phyloP scores from a whole-genome alignment of 1,284 basidiomycete species.

The Malassezia cuniculi region DNA sequence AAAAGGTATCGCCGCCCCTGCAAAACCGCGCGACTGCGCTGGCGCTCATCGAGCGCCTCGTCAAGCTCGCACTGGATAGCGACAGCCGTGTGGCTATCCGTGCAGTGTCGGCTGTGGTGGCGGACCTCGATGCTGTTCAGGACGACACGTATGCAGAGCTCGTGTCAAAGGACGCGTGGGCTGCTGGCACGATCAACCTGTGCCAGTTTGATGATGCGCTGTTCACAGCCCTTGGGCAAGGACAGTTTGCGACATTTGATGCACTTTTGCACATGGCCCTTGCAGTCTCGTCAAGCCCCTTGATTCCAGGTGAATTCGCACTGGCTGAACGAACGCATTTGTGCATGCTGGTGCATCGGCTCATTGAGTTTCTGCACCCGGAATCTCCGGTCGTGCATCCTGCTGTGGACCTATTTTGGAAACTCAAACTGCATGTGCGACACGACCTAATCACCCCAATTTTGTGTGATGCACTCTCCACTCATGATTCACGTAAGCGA shows the following conservation, averaged over 20 bases:
- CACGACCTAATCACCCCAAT: slow-evolving; percentile 12
- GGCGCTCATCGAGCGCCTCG: too few species aligned
- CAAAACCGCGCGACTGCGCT: too few species aligned
- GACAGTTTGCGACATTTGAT: neutral
- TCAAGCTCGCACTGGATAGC: too few species aligned
- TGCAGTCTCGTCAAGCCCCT: neutral
- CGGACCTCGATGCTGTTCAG: too few species aligned
- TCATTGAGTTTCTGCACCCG: slow-evolving; percentile 63
- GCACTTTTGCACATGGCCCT: slow-evolving; percentile 1
- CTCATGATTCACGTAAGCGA: neutral
- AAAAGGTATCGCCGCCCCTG: too few species aligned
- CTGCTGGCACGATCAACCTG: too few species aligned
- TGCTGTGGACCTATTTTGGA: slow-evolving; percentile 75
- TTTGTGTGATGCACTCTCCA: slow-evolving; percentile 16
- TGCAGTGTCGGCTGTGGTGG: too few species aligned
- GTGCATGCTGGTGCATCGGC: slow-evolving; percentile 44
- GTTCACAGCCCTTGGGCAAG: neutral
- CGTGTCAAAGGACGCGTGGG: too few species aligned
- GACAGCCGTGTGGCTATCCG: too few species aligned
- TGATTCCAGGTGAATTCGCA: neutral
- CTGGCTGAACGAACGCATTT: neutral
- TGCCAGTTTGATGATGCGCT: too few species aligned
- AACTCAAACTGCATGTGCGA: slow-evolving; percentile 12
- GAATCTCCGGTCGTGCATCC: slow-evolving; percentile 62
- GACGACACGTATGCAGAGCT: too few species aligned